Percentiles rank a stretch among this genome's conserved stretches.
These are phyloP conservation scores for Tetracladium setigerum DNA, from an alignment of 495 filamentous ascomycete species.

Conservation along the genomic window DNA sequence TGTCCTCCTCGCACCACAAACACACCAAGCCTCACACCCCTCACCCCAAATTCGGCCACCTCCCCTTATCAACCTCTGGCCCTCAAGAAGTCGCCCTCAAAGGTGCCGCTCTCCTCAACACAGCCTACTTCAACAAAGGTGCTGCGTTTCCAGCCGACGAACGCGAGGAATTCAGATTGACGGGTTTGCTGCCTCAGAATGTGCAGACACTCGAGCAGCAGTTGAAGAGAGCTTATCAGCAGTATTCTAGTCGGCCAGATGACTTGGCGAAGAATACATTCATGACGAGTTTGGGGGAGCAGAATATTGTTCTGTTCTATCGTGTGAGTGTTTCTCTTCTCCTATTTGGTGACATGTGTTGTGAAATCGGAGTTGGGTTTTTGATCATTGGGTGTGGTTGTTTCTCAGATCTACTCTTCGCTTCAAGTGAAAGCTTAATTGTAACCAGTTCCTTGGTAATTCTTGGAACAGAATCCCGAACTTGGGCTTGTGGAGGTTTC, in stretches of 20 bases:
- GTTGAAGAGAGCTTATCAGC: conserved; percentile 68
- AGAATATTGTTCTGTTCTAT: conserved; percentile 76
- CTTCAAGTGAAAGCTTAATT: neutral
- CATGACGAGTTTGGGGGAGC: conserved; percentile 70
- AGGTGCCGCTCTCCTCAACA: conserved; percentile 56
- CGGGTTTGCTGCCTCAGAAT: conserved; percentile 63
- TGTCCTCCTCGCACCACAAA: conserved; percentile 13
- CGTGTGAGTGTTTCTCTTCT: conserved; percentile 32
- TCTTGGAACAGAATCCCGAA: neutral
- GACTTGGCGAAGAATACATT: conserved; percentile 76
- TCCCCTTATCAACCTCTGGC: conserved; percentile 56
- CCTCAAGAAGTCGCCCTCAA: conserved; percentile 52
- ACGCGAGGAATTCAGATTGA: conserved; percentile 57
- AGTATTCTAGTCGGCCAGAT: conserved; percentile 54
- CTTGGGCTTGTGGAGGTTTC: no score
- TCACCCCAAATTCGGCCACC: conserved; percentile 44
- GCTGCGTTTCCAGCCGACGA: conserved; percentile 67
- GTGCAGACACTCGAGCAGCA: conserved; percentile 79
- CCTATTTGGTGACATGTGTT: neutral
- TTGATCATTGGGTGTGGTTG: neutral
- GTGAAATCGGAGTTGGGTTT: neutral
- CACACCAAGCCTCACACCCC: conserved; percentile 19
- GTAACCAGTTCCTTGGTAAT: neutral
- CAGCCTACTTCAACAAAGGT: conserved; percentile 77
- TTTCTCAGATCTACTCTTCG: no score